These are phyloP conservation scores for Castanopsis chinensis DNA, from an alignment of 306 rosid species.

Conservation along the genomic window DNA sequence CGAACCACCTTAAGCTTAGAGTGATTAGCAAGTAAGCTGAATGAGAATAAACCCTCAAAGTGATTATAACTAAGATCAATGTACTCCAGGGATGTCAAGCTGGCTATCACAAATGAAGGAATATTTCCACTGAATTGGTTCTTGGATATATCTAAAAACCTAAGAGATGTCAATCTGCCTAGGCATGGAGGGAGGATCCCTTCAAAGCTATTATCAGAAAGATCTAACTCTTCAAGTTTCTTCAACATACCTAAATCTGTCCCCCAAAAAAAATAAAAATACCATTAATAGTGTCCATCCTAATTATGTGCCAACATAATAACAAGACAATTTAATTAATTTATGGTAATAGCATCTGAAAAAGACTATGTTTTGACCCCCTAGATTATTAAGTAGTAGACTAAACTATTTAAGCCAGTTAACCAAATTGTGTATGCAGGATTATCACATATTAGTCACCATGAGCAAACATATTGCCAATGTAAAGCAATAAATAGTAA, in stretches of 20 bases:
- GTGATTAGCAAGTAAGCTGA: conserved; percentile 25
- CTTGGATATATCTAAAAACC: conserved; percentile 1
- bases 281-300: no score
- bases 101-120: conserved; percentile 9
- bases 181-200: conserved; percentile 5
- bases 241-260: conserved; percentile 18
- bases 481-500: no score
- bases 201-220: neutral
- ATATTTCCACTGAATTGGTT: neutral
- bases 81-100: neutral
- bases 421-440: no score
- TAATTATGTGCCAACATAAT: no score
- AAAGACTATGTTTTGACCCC: no score
- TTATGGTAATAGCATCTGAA: no score
- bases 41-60: conserved; percentile 22
- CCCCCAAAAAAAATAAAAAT: no score
- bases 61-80: conserved; percentile 2
- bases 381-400: no score
- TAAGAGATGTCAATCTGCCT: neutral
- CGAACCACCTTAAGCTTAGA: conserved; percentile 14
- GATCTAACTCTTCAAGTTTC: conserved; percentile 3
- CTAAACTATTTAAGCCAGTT: no score
- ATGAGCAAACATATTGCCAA: no score
- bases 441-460: no score
- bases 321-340: no score